Evolutionary conservation across 2,329 filamentous ascomycete species (phyloP).

Genomic region (Pseudopyrenochaeta lycopersici): DNA sequence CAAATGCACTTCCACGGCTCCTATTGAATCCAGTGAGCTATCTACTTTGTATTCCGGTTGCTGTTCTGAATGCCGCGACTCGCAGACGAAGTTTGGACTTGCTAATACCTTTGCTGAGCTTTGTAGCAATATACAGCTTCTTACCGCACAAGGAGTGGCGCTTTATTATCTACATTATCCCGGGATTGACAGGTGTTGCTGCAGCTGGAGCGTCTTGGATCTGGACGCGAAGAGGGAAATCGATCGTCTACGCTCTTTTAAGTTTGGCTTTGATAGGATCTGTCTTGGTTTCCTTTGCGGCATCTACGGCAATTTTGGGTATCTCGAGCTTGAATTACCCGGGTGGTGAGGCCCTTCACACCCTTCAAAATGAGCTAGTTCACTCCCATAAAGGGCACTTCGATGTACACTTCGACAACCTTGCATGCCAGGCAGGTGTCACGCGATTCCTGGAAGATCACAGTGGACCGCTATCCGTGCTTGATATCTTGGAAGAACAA

Average conservation of each 20-base stretch:
- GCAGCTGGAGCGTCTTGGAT: conserved; percentile 73
- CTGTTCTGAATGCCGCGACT: conserved; percentile 59
- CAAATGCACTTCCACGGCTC: conserved; percentile 80
- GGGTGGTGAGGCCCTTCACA: conserved; percentile 77
- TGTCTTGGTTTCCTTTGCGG: conserved; percentile 66
- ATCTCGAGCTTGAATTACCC: conserved; percentile 93
- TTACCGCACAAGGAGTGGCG: conserved; percentile 97
- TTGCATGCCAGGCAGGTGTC: conserved; percentile 70
- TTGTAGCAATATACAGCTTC: conserved; percentile 81
- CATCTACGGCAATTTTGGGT: conserved; percentile 73
- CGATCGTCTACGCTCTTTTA: conserved; percentile 62
- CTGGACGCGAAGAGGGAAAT: conserved; percentile 72
- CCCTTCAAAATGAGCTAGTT: conserved; percentile 47
- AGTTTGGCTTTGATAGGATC: conserved; percentile 67
- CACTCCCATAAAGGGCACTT: conserved; percentile 24
- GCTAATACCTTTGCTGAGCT: conserved; percentile 73
- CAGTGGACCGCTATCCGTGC: conserved; percentile 35
- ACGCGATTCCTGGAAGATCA: conserved; percentile 64
- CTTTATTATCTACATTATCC: conserved; percentile 90
- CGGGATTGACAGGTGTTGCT: conserved; percentile 79
- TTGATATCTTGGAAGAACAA: conserved; percentile 35
- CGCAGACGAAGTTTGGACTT: conserved; percentile 58
- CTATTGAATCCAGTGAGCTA: conserved; percentile 79
- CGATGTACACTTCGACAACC: conserved; percentile 65
- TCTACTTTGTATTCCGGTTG: conserved; percentile 59